A percentile compares a stretch with the other conserved stretches of the same genome.
These are phyloP conservation scores for Pseudocercospora musae DNA, from an alignment of 2,329 filamentous ascomycete species.

Conservation along the genomic window DNA sequence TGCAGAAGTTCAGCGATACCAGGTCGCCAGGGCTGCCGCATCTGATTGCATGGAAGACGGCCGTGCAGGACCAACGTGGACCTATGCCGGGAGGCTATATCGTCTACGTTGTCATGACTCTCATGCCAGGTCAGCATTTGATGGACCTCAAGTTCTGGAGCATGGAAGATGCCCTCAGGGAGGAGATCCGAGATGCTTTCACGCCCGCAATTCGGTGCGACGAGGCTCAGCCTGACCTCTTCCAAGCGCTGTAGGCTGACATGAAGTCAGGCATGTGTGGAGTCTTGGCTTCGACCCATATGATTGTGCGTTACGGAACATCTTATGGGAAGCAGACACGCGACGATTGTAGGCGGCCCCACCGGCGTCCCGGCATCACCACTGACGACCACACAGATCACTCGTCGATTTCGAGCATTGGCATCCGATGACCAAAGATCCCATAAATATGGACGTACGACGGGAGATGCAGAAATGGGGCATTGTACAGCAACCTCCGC, in stretches of 20 bases:
- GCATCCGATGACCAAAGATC: slow-evolving; percentile 22
- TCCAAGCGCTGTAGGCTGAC: background rate
- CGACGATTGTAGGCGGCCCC: slow-evolving; percentile 10
- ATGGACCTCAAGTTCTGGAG: slow-evolving; percentile 33
- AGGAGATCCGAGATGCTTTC: slow-evolving; percentile 27
- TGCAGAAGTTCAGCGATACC: slow-evolving; percentile 23
- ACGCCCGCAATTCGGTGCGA: slow-evolving; percentile 25
- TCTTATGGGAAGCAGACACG: slow-evolving; percentile 29
- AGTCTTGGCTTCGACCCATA: slow-evolving; percentile 29
- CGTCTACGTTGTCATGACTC: slow-evolving; percentile 30
- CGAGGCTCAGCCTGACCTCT: too few species aligned
- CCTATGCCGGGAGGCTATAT: slow-evolving; percentile 31
- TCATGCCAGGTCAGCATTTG: slow-evolving; percentile 29
- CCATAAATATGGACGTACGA: slow-evolving; percentile 27
- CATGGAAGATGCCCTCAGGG: slow-evolving; percentile 16
- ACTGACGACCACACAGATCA: slow-evolving; percentile 12
- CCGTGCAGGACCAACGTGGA: slow-evolving; percentile 21
- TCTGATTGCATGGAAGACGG: slow-evolving; percentile 24
- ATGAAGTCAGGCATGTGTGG: slow-evolving; percentile 23
- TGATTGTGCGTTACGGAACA: slow-evolving; percentile 33
- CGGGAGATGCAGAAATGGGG: slow-evolving; percentile 32
- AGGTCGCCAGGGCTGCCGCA: slow-evolving; percentile 24
- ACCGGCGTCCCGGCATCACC: background rate
- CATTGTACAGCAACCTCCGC: slow-evolving; percentile 26
- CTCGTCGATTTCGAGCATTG: slow-evolving; percentile 36